Evolutionary conservation across 2,329 filamentous ascomycete species (phyloP).

Genomic region (Ilyonectria destructans): DNA sequence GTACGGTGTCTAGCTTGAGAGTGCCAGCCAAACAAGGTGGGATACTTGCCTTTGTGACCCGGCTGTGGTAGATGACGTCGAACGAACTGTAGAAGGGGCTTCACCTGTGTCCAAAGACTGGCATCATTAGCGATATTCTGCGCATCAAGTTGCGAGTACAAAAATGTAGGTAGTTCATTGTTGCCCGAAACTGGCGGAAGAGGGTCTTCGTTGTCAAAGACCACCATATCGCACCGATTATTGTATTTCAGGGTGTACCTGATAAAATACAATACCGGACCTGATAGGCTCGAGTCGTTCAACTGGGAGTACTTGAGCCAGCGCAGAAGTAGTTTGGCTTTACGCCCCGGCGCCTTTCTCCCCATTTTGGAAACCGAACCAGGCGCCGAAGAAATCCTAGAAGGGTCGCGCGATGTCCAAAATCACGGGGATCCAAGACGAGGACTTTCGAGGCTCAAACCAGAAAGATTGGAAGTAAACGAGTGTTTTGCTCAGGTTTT

Average conservation of each 20-base stretch:
- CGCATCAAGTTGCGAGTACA: conserved; percentile 47
- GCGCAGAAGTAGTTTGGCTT: conserved; percentile 4
- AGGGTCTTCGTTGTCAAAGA: conserved; percentile 42
- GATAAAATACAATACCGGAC: conserved; percentile 1
- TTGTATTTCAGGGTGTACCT: conserved; percentile 7
- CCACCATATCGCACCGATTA: conserved; percentile 2
- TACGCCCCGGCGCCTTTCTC: not conserved
- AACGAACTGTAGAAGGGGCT: conserved; percentile 56
- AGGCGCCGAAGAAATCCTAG: not conserved
- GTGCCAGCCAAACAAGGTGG: conserved; percentile 60
- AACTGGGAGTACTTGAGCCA: conserved; percentile 16
- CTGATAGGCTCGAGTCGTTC: conserved; percentile 2
- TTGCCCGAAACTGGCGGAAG: conserved; percentile 37
- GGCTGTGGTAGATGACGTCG: conserved; percentile 44
- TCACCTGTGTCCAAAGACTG: conserved; percentile 50
- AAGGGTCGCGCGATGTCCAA: not conserved
- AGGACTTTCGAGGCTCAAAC: not conserved
- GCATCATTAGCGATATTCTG: conserved; percentile 52
- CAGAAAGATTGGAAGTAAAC: not conserved
- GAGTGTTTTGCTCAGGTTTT: not conserved
- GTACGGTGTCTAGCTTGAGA: conserved; percentile 54
- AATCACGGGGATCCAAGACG: not conserved
- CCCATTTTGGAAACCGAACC: not conserved
- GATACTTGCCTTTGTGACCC: conserved; percentile 48
- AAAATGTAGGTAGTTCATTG: conserved; percentile 44